phyloP scores from a whole-genome alignment of 2,329 filamentous ascomycete species.

The Pezicula carpinea region DNA sequence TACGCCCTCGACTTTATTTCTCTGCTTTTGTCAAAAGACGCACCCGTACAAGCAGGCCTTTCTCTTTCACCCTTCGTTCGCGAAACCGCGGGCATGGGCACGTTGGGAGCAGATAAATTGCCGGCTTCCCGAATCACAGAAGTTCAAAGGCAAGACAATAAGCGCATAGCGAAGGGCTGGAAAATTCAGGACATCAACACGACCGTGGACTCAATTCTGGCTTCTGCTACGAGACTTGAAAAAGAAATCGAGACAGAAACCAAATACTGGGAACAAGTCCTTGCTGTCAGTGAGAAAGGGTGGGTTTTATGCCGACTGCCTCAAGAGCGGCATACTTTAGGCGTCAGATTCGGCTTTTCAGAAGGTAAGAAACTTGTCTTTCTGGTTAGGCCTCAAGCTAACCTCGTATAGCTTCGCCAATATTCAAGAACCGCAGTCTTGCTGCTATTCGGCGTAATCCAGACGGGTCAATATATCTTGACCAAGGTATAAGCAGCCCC shows the following conservation, averaged over 20 bases:
- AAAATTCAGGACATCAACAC: constrained; percentile 72
- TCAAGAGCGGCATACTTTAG: constrained; percentile 66
- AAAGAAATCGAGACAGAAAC: constrained; percentile 76
- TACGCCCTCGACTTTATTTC: constrained; percentile 79
- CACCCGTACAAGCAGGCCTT: constrained; percentile 61
- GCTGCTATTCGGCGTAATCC: constrained; percentile 72
- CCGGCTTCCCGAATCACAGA: constrained; percentile 55
- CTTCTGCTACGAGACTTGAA: constrained; percentile 67
- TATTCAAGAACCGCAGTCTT: constrained; percentile 67
- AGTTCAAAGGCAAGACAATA: constrained; percentile 50
- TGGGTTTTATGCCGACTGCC: constrained; percentile 83
- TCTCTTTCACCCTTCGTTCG: constrained; percentile 70
- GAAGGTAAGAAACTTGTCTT: constrained; percentile 42
- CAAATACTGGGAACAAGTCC: constrained; percentile 83
- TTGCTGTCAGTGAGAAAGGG: constrained; percentile 74
- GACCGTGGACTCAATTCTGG: constrained; percentile 68
- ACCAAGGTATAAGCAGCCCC: constrained; percentile 46
- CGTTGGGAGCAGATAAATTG: constrained; percentile 64
- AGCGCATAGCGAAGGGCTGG: constrained; percentile 62
- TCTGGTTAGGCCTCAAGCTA: constrained; percentile 19
- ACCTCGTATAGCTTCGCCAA: constrained; percentile 41
- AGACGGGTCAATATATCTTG: constrained; percentile 71
- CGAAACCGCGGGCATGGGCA: constrained; percentile 67
- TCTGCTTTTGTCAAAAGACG: constrained; percentile 75
- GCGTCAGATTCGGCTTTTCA: constrained; percentile 83